phyloP scores from a whole-genome alignment of 352 stramenopile species.

The Pythium brachiatum region DNA sequence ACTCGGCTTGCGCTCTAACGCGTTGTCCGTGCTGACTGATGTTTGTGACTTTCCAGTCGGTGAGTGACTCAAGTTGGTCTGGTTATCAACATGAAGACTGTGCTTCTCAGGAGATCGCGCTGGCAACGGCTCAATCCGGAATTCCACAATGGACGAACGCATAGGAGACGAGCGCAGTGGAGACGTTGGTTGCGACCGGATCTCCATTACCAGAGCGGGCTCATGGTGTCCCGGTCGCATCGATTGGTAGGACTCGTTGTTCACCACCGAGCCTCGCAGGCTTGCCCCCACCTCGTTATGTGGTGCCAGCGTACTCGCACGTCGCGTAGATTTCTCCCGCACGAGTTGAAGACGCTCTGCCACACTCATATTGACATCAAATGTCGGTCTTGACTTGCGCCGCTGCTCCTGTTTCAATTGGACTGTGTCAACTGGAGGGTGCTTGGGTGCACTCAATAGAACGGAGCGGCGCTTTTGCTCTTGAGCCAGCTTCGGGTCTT shows the following conservation, averaged over 20 bases:
- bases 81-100: conserved; percentile 10
- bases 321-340: conserved; percentile 42
- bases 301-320: conserved; percentile 18
- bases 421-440: conserved; percentile 53
- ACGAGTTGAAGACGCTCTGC: conserved; percentile 56
- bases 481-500: conserved; percentile 37
- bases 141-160: conserved; percentile 34
- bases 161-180: conserved; percentile 23
- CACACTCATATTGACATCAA: conserved; percentile 66
- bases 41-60: conserved; percentile 1
- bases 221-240: conserved; percentile 7
- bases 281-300: neutral
- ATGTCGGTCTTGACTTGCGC: conserved; percentile 56
- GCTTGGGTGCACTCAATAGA: conserved; percentile 63
- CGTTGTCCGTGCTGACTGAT: neutral
- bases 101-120: conserved; percentile 27
- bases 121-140: conserved; percentile 39
- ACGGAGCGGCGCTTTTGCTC: conserved; percentile 54
- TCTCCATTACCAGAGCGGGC: conserved; percentile 18
- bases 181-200: conserved; percentile 9
- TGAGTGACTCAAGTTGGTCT: neutral
- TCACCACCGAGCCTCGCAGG: neutral
- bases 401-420: conserved; percentile 58
- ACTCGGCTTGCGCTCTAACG: conserved; percentile 12
- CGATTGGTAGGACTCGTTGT: neutral